Evolutionary conservation across 768 basidiomycete genomes (phyloP), one percentile per base, ranked within the genome.

Genomic region (Tulasnella calospora): DNA sequence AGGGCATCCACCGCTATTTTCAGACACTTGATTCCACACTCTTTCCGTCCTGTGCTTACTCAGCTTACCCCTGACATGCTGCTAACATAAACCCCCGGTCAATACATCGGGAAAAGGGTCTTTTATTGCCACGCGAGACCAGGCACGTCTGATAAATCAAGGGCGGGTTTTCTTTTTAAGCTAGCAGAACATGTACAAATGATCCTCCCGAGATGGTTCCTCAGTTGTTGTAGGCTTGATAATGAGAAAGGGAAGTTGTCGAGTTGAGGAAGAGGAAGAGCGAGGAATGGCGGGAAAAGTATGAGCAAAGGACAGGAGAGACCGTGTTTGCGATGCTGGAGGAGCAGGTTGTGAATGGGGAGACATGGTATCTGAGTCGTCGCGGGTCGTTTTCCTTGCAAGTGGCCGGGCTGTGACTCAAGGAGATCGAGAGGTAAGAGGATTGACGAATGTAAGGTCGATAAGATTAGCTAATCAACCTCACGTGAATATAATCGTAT

Each of bases 201-300:
- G 35, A 67, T 51, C 36, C 78, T 21, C 79, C 79, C n/a, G 73
- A 75, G 33, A 80, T 74, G 21, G 79, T 80, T 13, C 79, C 79
- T 38, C 79, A n/a, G n/a, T n/a, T n/a, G n/a, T n/a, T 33, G 46
- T 36, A 36, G 55, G 75, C 30, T 57, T 40, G 55, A 15, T 19
- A 13, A 40, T 51, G 75, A 21, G 75, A 36, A 55, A 74, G 73
- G 15, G 73, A n/a, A 47, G 44, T 74, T 12, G 44, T 27, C 27
- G 73, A 74, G 73, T 44, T 12, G 61, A 67, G 15, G 61, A 67
- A 33, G 73, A 74, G 0, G 73, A 41, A 19, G 33, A 55, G 33
- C 73, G 38, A 74, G 73, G 73, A 10, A 76, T 76, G 55, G 69
- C 75, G 55, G 75, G 57, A 51, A 76, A 76, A 76, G 75, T 76